These are phyloP conservation scores for Colletotrichum musae DNA, from an alignment of 2,329 filamentous ascomycete species.

Conservation along the genomic window DNA sequence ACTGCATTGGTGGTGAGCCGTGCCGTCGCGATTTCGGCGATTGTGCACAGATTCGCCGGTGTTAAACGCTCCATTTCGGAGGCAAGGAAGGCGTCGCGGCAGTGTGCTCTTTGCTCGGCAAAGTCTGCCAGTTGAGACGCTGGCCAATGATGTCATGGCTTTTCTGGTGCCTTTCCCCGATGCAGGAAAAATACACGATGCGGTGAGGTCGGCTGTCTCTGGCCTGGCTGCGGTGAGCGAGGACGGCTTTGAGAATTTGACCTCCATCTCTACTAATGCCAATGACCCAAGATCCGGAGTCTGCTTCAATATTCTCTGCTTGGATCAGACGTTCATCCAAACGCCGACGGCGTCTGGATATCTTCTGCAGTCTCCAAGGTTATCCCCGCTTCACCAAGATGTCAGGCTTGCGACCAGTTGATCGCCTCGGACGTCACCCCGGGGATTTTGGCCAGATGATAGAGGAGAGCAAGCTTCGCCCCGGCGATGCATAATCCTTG, in stretches of 20 bases:
- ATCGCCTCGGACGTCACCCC: not conserved
- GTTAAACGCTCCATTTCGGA: slow-evolving; percentile 17
- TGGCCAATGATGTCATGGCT: slow-evolving; percentile 32
- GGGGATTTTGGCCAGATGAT: slow-evolving; percentile 10
- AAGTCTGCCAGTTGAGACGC: slow-evolving; percentile 12
- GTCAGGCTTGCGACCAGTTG: not conserved
- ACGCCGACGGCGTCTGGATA: slow-evolving; percentile 20
- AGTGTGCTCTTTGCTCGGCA: slow-evolving; percentile 19
- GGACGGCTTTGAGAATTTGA: not conserved
- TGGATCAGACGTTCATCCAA: slow-evolving; percentile 11
- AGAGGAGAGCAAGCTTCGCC: slow-evolving; percentile 14
- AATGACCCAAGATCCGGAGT: too few species aligned
- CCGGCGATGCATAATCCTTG: slow-evolving; percentile 16
- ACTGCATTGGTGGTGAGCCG: slow-evolving; percentile 4
- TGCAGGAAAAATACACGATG: slow-evolving; percentile 29
- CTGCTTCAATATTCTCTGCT: not conserved
- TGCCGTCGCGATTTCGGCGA: slow-evolving; percentile 28
- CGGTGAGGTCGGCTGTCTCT: not conserved
- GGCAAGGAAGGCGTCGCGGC: slow-evolving; percentile 16
- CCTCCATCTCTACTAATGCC: too few species aligned
- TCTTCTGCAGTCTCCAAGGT: not conserved
- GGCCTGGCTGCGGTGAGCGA: not conserved
- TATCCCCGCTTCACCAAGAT: not conserved
- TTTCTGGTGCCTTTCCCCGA: slow-evolving; percentile 13
- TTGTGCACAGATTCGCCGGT: not conserved